A percentile compares a stretch with the other conserved stretches of the same genome.
phyloP scores from a whole-genome alignment of 345 rosid genomes.

The Jatropha curcas region DNA sequence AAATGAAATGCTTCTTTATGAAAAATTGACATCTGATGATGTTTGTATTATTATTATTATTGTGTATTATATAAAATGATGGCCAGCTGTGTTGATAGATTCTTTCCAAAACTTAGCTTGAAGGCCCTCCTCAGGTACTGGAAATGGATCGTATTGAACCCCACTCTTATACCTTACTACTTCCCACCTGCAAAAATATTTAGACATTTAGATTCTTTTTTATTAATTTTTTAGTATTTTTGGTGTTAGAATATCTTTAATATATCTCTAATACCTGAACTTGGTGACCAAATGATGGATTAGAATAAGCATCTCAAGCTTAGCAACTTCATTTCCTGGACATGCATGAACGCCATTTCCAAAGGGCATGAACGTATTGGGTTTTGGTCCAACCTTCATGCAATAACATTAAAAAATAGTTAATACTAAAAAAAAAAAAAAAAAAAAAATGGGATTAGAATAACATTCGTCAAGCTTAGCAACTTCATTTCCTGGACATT shows the following conservation, averaged over 20 bases:
- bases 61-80: too few relatives aligned
- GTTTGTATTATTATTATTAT: too few relatives aligned
- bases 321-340: constrained; percentile 58
- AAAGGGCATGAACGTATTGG: constrained; percentile 51
- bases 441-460: constrained; percentile 36
- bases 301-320: constrained; percentile 46
- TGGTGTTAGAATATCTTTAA: neutral
- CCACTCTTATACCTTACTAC: constrained; percentile 17
- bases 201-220: too few relatives aligned
- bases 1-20: too few relatives aligned
- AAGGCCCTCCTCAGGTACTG: constrained; percentile 29
- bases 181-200: constrained; percentile 27
- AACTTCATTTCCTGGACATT: constrained; percentile 56
- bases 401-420: too few relatives aligned
- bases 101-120: constrained; percentile 31
- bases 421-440: neutral
- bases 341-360: constrained; percentile 54
- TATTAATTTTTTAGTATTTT: neutral
- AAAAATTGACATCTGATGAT: too few relatives aligned
- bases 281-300: constrained; percentile 49
- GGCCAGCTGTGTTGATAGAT: neutral
- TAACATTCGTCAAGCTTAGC: constrained; percentile 54
- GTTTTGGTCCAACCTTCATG: constrained; percentile 37
- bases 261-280: constrained; percentile 35
- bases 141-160: constrained; percentile 32